phyloP scores from a whole-genome alignment of 1,139 yeast genomes.

The Yamadazyma taylorii region DNA sequence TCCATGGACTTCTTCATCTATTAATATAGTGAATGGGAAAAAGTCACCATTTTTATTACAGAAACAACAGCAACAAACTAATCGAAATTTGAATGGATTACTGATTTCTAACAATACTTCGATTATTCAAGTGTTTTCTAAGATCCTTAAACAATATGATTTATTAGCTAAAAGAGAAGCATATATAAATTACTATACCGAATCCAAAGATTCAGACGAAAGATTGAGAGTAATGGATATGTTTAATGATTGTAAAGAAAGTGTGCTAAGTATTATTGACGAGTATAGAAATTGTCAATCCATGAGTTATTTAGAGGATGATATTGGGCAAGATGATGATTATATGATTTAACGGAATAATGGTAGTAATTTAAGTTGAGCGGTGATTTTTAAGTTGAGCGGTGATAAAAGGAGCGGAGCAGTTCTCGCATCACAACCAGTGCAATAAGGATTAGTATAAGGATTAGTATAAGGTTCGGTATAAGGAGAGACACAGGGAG shows the following conservation, averaged over 20 bases:
- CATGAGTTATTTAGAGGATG: conserved; percentile 54
- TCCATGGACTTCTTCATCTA: conserved; percentile 83
- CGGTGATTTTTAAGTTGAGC: no score
- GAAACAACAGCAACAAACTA: conserved; percentile 11
- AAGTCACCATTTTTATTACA: conserved; percentile 61
- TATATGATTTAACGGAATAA: conserved; percentile 5
- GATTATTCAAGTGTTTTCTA: conserved; percentile 61
- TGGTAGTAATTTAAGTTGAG: no score
- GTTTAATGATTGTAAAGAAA: conserved; percentile 77
- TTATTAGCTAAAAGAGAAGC: conserved; percentile 79
- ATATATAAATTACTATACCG: conserved; percentile 75
- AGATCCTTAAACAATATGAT: conserved; percentile 77
- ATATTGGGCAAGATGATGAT: conserved; percentile 12
- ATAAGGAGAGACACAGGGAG: no score
- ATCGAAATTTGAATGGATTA: conserved; percentile 59
- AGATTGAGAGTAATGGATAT: conserved; percentile 59
- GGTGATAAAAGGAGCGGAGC: no score
- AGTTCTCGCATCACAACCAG: no score
- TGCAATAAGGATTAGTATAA: no score
- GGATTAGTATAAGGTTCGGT: no score
- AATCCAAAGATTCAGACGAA: conserved; percentile 46
- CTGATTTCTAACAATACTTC: conserved; percentile 81
- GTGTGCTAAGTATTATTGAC: conserved; percentile 64
- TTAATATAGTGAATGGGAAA: conserved; percentile 76
- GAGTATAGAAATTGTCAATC: conserved; percentile 69